Base-by-base conservation (phyloP, 2,329 filamentous ascomycete species). In the Niveomyces coronatus region DNA sequence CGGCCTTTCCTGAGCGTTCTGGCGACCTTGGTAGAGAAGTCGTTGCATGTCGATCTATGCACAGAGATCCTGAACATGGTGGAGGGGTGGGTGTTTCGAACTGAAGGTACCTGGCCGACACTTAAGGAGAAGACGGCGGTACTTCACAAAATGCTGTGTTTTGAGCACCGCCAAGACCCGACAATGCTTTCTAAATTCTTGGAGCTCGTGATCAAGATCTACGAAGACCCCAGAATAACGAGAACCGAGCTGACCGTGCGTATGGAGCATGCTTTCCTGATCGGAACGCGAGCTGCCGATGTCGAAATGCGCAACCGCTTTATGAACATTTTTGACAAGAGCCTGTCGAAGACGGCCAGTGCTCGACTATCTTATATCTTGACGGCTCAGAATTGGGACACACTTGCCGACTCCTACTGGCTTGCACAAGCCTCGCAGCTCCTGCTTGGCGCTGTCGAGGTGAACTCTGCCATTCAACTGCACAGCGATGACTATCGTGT, bases 71-170 rank as follows among this genome's bases (percentile, higher is more conserved):
- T 99, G 19, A 78, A 82, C 35, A 89, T 98, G 75, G 89, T 95
- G 4, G 89, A 96, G 56, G 75, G 72, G 22, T 99, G 93, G 93
- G 85, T 98, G 5, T 98, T 99, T 67, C 77, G 86, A 47, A 91
- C 86, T 0, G 88, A 86, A 42, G 91, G 94, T 46, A 91, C 87
- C 2, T 95, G 91, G 72, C 91, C 91, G 1, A 98, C 91, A 0
- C 71, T 98, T 2, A 99, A 99, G 59, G 93, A 98, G 62, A 98
- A 98, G 67, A 96, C 89, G 0, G 93, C 93, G 1, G 91, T 99
- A 1, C 65, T 99, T n/a, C 88, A 94, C 52, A 99, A 98, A 64
- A 99, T 99, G 91, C 67, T 96, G 13, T 80, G 88, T 0, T 98
- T 98, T 49, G 91, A 99, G 60, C 78, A 85, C 41, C 76, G 91